Percentiles rank a stretch among this genome's conserved stretches.
Conservation (phyloP, 371 early-diverging fungal species). For the Mucor lusitanicus region DNA sequence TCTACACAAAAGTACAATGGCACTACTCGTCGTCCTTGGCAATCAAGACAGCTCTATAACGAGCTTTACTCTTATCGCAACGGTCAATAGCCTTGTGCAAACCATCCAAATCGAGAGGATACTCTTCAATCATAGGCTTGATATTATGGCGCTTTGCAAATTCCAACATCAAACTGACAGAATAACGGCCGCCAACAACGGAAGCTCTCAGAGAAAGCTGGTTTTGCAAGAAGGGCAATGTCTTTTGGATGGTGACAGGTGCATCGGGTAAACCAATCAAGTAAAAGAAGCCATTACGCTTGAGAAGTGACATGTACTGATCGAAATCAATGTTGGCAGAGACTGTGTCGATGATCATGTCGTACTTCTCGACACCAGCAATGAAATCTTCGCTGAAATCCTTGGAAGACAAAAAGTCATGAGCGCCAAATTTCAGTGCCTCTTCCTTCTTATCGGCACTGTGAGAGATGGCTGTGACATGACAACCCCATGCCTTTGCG, state of each 20-base stretch:
- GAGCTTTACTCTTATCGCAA: conserved; percentile 26
- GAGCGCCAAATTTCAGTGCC: conserved; percentile 68
- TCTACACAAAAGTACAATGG: too few relatives aligned
- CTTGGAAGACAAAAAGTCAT: conserved; percentile 48
- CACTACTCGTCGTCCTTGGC: conserved; percentile 17
- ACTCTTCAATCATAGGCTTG: conserved; percentile 51
- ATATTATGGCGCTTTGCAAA: conserved; percentile 58
- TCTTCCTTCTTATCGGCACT: conserved; percentile 61
- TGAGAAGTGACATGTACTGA: conserved; percentile 35
- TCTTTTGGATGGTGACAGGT: conserved; percentile 22
- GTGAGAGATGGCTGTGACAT: conserved; percentile 41
- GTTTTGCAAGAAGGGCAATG: conserved; percentile 29
- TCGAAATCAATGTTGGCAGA: conserved; percentile 48
- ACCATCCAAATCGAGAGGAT: conserved; percentile 30
- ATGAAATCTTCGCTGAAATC: conserved; percentile 36
- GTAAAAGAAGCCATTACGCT: conserved; percentile 49
- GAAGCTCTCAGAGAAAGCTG: conserved; percentile 42
- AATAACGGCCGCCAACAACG: conserved; percentile 47
- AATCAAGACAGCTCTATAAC: conserved; percentile 44
- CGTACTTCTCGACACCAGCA: conserved; percentile 38
- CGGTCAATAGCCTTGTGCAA: conserved; percentile 31
- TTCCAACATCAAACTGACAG: conserved; percentile 46
- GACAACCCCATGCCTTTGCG: conserved; percentile 63
- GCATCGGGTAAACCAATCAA: conserved; percentile 55
- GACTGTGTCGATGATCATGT: conserved; percentile 53